A percentile compares a stretch with the other conserved stretches of the same genome.
phyloP scores from a whole-genome alignment of 345 rosid genomes.

The Pistacia atlantica region DNA sequence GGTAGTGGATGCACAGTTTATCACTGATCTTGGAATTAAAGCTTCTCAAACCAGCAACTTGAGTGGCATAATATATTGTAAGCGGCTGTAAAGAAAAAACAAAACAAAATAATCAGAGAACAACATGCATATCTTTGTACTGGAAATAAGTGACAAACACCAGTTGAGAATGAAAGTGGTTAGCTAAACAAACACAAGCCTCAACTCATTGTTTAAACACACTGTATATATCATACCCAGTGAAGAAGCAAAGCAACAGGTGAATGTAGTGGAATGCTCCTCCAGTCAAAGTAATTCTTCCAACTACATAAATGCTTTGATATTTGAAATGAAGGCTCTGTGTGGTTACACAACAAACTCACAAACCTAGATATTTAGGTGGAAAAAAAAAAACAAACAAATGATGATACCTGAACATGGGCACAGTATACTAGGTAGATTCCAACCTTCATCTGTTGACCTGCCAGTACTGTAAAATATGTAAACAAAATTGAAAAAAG shows the following conservation, averaged over 20 bases:
- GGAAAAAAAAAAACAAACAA: slow-evolving; percentile 17
- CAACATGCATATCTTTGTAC: neutral
- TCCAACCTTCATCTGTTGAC: slow-evolving; percentile 49
- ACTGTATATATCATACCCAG: slow-evolving; percentile 58
- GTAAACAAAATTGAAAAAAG: neutral
- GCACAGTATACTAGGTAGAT: slow-evolving; percentile 58
- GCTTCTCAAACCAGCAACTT: slow-evolving; percentile 47
- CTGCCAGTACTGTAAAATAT: slow-evolving; percentile 31
- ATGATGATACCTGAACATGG: slow-evolving; percentile 67
- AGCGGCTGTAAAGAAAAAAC: slow-evolving; percentile 64
- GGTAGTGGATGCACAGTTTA: slow-evolving; percentile 78
- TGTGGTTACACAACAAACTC: slow-evolving; percentile 19
- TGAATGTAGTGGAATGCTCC: slow-evolving; percentile 71
- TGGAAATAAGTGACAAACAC: neutral
- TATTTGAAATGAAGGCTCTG: slow-evolving; percentile 57
- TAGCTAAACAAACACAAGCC: neutral
- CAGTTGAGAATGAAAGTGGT: slow-evolving; percentile 2
- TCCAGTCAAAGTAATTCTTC: slow-evolving; percentile 82
- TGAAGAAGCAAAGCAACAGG: slow-evolving; percentile 90
- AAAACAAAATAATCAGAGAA: slow-evolving; percentile 7
- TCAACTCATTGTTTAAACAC: slow-evolving; percentile 5
- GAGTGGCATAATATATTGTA: slow-evolving; percentile 65
- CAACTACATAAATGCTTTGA: slow-evolving; percentile 45
- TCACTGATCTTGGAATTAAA: slow-evolving; percentile 32
- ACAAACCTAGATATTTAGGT: slow-evolving; percentile 9